Evolutionary conservation across 306 rosid species (phyloP).

Genomic region (Adenanthera pavonina): DNA sequence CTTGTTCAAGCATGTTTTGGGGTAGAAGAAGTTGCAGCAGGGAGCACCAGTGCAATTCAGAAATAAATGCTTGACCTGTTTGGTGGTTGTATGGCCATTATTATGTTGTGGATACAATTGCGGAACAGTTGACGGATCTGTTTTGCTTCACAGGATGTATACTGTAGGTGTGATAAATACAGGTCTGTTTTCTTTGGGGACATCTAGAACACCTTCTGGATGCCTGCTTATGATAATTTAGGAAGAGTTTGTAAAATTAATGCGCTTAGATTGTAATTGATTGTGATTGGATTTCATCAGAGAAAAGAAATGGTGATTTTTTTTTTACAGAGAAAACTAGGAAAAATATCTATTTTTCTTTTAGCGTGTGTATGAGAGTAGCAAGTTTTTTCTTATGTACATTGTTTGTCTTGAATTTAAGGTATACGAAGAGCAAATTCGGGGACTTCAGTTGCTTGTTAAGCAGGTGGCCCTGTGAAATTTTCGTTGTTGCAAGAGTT

Average conservation of each 20-base stretch:
- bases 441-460: slow-evolving; percentile 26
- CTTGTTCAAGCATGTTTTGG: slow-evolving; percentile 94
- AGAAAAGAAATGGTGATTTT: slow-evolving; percentile 35
- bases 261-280: slow-evolving; percentile 38
- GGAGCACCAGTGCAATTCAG: slow-evolving; percentile 96
- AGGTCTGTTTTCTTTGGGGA: slow-evolving; percentile 31
- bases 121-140: slow-evolving; percentile 36
- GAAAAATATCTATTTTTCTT: neutral
- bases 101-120: slow-evolving; percentile 40
- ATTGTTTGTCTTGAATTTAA: slow-evolving; percentile 31
- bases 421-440: slow-evolving; percentile 36
- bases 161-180: slow-evolving; percentile 45
- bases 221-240: slow-evolving; percentile 34
- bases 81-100: slow-evolving; percentile 23
- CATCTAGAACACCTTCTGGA: slow-evolving; percentile 29
- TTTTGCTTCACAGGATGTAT: slow-evolving; percentile 52
- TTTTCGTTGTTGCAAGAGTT: neutral
- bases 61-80: slow-evolving; percentile 74
- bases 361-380: slow-evolving; percentile 21
- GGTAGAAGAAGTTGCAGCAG: slow-evolving; percentile 96
- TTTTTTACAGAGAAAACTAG: slow-evolving; percentile 1
- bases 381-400: slow-evolving; percentile 24
- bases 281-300: slow-evolving; percentile 47
- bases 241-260: slow-evolving; percentile 40
- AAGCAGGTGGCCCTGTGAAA: neutral